Conservation (phyloP, 306 rosid species). For the Quercus engelmannii region DNA sequence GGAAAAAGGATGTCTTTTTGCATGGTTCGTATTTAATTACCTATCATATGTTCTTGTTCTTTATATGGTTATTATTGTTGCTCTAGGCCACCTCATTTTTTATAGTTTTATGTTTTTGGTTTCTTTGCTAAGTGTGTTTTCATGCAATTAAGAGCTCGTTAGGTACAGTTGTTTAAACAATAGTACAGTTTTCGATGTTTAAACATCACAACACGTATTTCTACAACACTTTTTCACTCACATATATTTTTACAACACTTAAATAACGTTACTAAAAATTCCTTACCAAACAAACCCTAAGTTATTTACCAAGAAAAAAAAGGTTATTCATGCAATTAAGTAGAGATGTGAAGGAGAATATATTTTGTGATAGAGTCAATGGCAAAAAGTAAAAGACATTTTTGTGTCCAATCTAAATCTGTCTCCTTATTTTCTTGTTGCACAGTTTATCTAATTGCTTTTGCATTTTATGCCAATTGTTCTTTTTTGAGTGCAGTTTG, state of each 20-base stretch:
- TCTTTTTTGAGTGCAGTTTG: slow-evolving; percentile 7
- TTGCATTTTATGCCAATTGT: neutral
- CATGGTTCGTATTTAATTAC: slow-evolving; percentile 19
- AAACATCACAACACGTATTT: rapidly evolving
- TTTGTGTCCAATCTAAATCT: neutral
- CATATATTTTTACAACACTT: no score
- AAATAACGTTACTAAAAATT: no score
- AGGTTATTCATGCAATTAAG: neutral
- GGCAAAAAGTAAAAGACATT: neutral
- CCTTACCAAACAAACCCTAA: rapidly evolving
- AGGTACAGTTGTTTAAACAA: neutral
- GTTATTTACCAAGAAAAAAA: no score
- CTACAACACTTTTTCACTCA: rapidly evolving
- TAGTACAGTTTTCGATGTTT: no score
- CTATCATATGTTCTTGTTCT: no score
- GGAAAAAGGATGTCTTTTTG: slow-evolving; percentile 27
- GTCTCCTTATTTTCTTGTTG: neutral
- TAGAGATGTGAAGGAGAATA: neutral
- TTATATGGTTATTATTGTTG: neutral
- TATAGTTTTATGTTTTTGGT: neutral
- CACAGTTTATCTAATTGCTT: neutral
- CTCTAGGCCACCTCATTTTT: neutral
- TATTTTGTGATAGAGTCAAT: neutral
- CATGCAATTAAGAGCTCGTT: neutral
- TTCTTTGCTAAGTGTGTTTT: neutral